phyloP scores from a whole-genome alignment of 2,329 filamentous ascomycete genomes.

The Aspergillus costaricaensis region DNA sequence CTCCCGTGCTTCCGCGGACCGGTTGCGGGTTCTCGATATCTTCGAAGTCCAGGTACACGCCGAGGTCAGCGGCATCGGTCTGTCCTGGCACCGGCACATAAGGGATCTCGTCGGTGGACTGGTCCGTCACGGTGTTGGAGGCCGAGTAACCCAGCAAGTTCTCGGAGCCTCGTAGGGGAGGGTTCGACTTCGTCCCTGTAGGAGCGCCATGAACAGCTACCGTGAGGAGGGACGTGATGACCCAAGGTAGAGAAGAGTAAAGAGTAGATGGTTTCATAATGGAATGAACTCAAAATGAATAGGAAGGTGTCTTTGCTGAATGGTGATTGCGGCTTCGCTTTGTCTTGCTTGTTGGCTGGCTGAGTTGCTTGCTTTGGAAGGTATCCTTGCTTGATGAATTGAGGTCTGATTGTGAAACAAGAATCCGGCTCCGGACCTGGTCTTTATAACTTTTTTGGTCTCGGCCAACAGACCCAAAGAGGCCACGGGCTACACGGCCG shows the following conservation, averaged over 20 bases:
- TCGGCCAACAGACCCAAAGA: too few species aligned
- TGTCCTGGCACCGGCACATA: slow-evolving; percentile 55
- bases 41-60: slow-evolving; percentile 58
- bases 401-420: not conserved
- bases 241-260: slow-evolving; percentile 7
- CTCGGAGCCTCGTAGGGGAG: slow-evolving; percentile 31
- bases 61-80: slow-evolving; percentile 52
- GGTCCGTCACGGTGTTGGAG: slow-evolving; percentile 36
- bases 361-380: too few species aligned
- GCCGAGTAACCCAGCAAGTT: slow-evolving; percentile 44
- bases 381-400: too few species aligned
- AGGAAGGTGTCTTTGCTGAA: not conserved
- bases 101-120: slow-evolving; percentile 39
- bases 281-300: not conserved
- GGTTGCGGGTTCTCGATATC: slow-evolving; percentile 57
- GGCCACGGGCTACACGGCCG: not conserved
- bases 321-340: too few species aligned
- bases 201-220: slow-evolving; percentile 18
- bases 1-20: slow-evolving; percentile 54
- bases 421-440: not conserved
- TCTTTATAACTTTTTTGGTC: not conserved
- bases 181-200: slow-evolving; percentile 17
- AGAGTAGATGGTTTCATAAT: slow-evolving; percentile 16
- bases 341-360: too few species aligned
- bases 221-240: not conserved